These are phyloP conservation scores for Diaporthe sp. DNA, from an alignment of 2,329 filamentous ascomycete genomes.

Conservation along the genomic window DNA sequence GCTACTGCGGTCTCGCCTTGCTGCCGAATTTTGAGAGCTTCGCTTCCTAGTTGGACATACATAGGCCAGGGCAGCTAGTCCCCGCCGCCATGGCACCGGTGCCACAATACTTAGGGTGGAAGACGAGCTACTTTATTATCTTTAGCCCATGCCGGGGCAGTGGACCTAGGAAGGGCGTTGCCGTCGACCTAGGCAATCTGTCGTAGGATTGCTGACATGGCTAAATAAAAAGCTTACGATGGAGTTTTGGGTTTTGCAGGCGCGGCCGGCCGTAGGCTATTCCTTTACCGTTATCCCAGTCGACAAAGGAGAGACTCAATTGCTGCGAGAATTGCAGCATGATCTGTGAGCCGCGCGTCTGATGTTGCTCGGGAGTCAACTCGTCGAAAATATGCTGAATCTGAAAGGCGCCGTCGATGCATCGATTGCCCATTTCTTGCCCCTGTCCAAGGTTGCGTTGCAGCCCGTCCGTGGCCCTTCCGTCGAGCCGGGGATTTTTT, in stretches of 20 bases:
- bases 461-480: conserved; percentile 23
- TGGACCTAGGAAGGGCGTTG: background rate
- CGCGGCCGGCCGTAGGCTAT: background rate
- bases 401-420: conserved; percentile 10
- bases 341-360: background rate
- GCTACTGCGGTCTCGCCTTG: conserved; percentile 29
- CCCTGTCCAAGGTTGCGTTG: conserved; percentile 19
- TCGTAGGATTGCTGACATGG: conserved; percentile 18
- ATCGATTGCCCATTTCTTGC: conserved; percentile 32
- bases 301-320: background rate
- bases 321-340: conserved; percentile 25
- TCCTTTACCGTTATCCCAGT: background rate
- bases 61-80: background rate
- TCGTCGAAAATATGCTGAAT: conserved; percentile 14
- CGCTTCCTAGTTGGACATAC: background rate
- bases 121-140: background rate
- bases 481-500: conserved; percentile 25
- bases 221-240: background rate
- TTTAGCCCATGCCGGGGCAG: background rate
- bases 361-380: conserved; percentile 8
- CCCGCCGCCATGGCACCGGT: background rate
- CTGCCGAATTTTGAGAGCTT: background rate
- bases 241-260: background rate
- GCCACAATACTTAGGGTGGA: background rate
- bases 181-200: background rate